phyloP scores from a whole-genome alignment of 2,329 filamentous ascomycete species.

The Intubia oerlemansii region DNA sequence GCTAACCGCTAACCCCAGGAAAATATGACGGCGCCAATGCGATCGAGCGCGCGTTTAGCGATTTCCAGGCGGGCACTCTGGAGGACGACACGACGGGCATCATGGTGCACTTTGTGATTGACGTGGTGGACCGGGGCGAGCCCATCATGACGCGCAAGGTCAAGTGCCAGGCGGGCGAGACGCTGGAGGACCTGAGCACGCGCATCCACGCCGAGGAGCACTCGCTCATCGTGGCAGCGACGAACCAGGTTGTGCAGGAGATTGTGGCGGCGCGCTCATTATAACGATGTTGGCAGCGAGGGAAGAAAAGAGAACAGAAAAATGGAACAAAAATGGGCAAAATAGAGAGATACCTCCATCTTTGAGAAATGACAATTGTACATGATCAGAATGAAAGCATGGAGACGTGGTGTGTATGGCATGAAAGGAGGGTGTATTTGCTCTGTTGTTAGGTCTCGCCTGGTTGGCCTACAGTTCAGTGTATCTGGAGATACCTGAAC shows the following conservation, averaged over 20 bases:
- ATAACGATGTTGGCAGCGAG: conserved; percentile 1
- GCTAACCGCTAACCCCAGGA: conserved; percentile 23
- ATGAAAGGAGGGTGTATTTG: too few species aligned
- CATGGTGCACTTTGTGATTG: conserved; percentile 75
- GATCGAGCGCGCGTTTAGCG: conserved; percentile 57
- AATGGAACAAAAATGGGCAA: too few species aligned
- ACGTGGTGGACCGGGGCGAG: conserved; percentile 58
- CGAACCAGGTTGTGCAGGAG: conserved; percentile 23
- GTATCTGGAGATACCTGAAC: too few species aligned
- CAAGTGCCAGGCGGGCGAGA: conserved; percentile 39
- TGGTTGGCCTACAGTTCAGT: too few species aligned
- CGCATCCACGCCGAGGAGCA: conserved; percentile 63
- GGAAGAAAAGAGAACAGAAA: too few species aligned
- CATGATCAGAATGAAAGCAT: too few species aligned
- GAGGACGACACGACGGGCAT: conserved; percentile 55
- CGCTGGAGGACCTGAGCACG: conserved; percentile 42
- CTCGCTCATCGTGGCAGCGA: conserved; percentile 56
- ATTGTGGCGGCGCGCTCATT: conserved; percentile 10
- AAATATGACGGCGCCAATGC: conserved; percentile 59
- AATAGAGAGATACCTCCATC: too few species aligned
- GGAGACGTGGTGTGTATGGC: too few species aligned
- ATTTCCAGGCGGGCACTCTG: conserved; percentile 42
- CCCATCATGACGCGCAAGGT: conserved; percentile 54
- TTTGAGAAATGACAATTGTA: too few species aligned
- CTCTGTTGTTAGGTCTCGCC: too few species aligned